Conservation (phyloP, 1,139 yeast genomes). For the Blastobotrys illinoisensis region DNA sequence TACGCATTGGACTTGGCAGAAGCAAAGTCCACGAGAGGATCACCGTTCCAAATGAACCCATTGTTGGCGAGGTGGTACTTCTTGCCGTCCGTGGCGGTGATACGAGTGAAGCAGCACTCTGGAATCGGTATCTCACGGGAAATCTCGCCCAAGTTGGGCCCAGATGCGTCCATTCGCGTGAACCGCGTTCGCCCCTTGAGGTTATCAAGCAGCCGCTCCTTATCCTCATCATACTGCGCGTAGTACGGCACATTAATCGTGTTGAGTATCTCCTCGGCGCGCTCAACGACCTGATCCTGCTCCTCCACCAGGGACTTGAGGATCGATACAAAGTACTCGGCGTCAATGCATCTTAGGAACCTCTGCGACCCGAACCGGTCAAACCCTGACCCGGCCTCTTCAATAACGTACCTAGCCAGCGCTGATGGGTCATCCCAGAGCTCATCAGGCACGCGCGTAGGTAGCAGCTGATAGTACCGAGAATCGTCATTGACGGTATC, state of each 20-base stretch:
- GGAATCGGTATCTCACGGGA: conserved; percentile 56
- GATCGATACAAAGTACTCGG: conserved; percentile 44
- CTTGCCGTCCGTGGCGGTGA: conserved; percentile 48
- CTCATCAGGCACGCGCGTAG: conserved; percentile 40
- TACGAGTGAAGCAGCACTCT: conserved; percentile 83
- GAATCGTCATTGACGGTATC: conserved; percentile 25
- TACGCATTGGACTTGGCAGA: conserved; percentile 73
- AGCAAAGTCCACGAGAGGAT: conserved; percentile 91
- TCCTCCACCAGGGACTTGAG: conserved; percentile 38
- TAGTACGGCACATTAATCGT: conserved; percentile 73
- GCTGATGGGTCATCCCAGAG: conserved; percentile 37
- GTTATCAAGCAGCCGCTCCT: conserved; percentile 58
- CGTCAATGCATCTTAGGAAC: conserved; percentile 50
- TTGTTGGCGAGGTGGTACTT: conserved; percentile 72
- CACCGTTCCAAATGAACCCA: conserved; percentile 99
- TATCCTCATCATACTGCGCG: conserved; percentile 69
- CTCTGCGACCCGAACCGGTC: conserved; percentile 44
- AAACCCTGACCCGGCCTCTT: conserved; percentile 36
- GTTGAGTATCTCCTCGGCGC: conserved; percentile 56
- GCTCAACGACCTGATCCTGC: conserved; percentile 36
- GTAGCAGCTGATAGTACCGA: conserved; percentile 21
- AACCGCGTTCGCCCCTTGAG: conserved; percentile 69
- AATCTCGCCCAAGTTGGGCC: conserved; percentile 69
- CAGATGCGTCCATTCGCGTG: conserved; percentile 68
- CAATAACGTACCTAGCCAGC: conserved; percentile 49